Percentiles rank a stretch among this genome's conserved stretches.
Evolutionary conservation across 1,284 basidiomycete genomes (phyloP).

Genomic region (Rhizopogon hawkerae): DNA sequence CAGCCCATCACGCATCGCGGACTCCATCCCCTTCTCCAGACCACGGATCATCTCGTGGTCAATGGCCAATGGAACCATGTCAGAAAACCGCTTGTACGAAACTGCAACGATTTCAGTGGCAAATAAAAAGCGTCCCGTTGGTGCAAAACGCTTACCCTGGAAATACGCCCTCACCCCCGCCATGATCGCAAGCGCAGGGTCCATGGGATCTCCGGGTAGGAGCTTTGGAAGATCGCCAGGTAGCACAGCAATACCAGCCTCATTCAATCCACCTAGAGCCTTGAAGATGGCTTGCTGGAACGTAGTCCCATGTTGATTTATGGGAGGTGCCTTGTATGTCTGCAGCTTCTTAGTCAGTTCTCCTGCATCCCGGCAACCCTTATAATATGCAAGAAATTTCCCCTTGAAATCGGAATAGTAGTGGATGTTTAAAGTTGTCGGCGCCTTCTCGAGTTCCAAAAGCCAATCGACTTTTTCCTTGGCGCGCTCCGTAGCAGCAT

Average conservation of each 20-base stretch:
- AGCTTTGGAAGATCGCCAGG: conserved; percentile 44
- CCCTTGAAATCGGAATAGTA: conserved; percentile 49
- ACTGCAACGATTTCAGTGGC: conserved; percentile 31
- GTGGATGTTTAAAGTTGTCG: conserved; percentile 51
- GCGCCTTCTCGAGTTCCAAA: conserved; percentile 41
- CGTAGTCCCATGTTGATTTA: not conserved
- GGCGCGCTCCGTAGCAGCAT: conserved; percentile 32
- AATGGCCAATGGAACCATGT: conserved; percentile 55
- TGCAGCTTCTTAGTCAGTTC: conserved; percentile 21
- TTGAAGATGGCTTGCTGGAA: conserved; percentile 21
- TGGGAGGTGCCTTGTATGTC: not conserved
- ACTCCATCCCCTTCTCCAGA: conserved; percentile 35
- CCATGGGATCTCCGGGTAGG: conserved; percentile 44
- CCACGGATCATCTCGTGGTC: conserved; percentile 52
- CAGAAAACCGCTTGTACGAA: conserved; percentile 59
- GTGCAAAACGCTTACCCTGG: conserved; percentile 38
- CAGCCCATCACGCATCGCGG: conserved; percentile 37
- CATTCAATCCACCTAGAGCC: conserved; percentile 34
- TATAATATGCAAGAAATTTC: conserved; percentile 49
- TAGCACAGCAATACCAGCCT: conserved; percentile 36
- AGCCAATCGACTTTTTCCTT: conserved; percentile 42
- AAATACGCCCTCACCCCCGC: conserved; percentile 66
- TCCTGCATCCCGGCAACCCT: conserved; percentile 29
- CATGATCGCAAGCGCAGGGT: conserved; percentile 56
- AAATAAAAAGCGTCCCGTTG: not conserved